phyloP scores from a whole-genome alignment of 495 filamentous ascomycete species.

The Terfezia boudieri region DNA sequence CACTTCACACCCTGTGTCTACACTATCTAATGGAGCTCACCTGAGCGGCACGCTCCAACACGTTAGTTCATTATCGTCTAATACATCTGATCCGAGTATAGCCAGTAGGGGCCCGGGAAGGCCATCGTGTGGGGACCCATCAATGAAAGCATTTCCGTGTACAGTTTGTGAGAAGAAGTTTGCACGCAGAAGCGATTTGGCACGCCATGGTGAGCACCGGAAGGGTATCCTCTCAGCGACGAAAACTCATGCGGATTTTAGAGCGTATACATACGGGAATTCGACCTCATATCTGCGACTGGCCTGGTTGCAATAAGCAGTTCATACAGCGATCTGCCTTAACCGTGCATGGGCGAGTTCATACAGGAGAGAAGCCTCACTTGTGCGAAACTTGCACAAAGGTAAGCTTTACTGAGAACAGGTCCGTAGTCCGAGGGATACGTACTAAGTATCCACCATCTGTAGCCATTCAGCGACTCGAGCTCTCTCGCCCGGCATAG shows the following conservation, averaged over 20 bases:
- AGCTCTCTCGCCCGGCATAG: slow-evolving; percentile 87
- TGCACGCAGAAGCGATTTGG: slow-evolving; percentile 80
- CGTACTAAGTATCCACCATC: not conserved
- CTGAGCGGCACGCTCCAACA: too few relatives aligned
- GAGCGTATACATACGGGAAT: slow-evolving; percentile 90
- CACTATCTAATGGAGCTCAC: too few relatives aligned
- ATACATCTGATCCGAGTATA: not conserved
- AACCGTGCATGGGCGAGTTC: slow-evolving; percentile 84
- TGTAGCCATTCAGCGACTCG: slow-evolving; percentile 92
- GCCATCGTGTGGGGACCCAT: slow-evolving; percentile 28
- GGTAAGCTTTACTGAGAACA: slow-evolving; percentile 28
- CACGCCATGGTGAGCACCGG: slow-evolving; percentile 59
- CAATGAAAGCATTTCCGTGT: slow-evolving; percentile 75
- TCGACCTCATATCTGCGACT: slow-evolving; percentile 81
- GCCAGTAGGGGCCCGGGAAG: slow-evolving; percentile 18
- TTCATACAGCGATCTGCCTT: slow-evolving; percentile 97
- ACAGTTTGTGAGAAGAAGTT: slow-evolving; percentile 79
- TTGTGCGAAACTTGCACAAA: slow-evolving; percentile 95
- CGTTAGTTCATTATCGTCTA: not conserved
- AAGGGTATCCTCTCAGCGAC: not conserved
- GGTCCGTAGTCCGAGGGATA: too few relatives aligned
- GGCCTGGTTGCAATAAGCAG: slow-evolving; percentile 72
- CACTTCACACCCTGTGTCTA: too few relatives aligned
- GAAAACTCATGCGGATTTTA: slow-evolving; percentile 18
- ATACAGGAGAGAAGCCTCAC: slow-evolving; percentile 95